Conservation (phyloP, 108 stramenopile species). For the Cyclotella sp. region DNA sequence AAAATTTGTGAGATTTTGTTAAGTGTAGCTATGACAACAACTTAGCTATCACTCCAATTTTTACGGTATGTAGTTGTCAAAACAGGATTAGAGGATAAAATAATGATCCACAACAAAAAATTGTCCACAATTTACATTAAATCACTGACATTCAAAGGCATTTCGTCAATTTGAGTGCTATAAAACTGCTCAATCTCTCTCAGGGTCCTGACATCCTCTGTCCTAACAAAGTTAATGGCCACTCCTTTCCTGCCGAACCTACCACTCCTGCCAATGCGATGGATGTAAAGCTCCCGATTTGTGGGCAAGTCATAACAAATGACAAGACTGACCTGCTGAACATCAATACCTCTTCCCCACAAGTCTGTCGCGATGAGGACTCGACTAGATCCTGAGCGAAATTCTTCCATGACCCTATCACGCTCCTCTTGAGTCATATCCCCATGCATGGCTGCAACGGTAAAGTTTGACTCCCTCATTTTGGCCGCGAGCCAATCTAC, state of each 20-base stretch:
- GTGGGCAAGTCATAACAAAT: slow-evolving; percentile 98
- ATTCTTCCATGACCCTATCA: slow-evolving; percentile 97
- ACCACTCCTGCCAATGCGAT: slow-evolving; percentile 97
- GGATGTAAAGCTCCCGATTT: slow-evolving; percentile 98
- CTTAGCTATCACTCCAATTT: too few species aligned
- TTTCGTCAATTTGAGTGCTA: slow-evolving; percentile 95
- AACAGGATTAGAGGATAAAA: too few species aligned
- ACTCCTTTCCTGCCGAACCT: slow-evolving; percentile 99
- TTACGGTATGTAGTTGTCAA: too few species aligned
- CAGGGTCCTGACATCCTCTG: slow-evolving; percentile 90
- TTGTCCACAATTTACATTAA: too few species aligned
- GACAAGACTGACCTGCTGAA: slow-evolving; percentile 98
- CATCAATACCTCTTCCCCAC: slow-evolving; percentile 99
- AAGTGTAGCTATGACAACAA: too few species aligned
- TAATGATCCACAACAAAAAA: too few species aligned
- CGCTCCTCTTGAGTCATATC: slow-evolving; percentile 96
- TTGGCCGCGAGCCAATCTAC: slow-evolving; percentile 97
- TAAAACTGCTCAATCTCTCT: slow-evolving; percentile 98
- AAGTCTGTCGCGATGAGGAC: slow-evolving; percentile 99
- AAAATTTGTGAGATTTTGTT: too few species aligned
- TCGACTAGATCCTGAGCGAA: slow-evolving; percentile 93
- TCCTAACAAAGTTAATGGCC: slow-evolving; percentile 98
- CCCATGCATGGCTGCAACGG: slow-evolving; percentile 98
- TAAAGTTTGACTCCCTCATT: slow-evolving; percentile 96
- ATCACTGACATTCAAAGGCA: slow-evolving; percentile 96